Base-by-base conservation (phyloP, 1,139 yeast species). In the Magnusiomyces clavatus region DNA sequence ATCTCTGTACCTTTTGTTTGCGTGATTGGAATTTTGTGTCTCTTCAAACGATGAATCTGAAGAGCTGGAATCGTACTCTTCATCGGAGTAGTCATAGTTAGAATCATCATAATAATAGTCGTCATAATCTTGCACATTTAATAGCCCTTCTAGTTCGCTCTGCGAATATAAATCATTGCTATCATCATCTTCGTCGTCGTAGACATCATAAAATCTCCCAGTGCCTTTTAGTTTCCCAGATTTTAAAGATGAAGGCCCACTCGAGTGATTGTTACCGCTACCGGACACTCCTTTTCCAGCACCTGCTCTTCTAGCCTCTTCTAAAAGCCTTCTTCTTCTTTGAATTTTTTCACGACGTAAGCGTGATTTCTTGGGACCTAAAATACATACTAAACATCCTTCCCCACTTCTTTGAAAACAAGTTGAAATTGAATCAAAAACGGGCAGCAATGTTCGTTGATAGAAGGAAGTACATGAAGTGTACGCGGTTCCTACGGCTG, bases 401-500 rank as follows among this genome's bases (percentile, higher is more conserved):
- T 29, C 19, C 14, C 46, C 46, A 17, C 24, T 24, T 8, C 46
- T 37, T 14, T 35, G n/a, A 11, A 14, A 14, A 19, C 46, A 43
- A 37, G 51, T 19, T 16, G 24, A 29, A 13, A 55, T 39, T 12
- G 55, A 52, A 12, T 43, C 46, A 6, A 50, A 36, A 2, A 56
- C 49, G 3, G 64, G 65, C 43, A 52, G 54, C n/a, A 61, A 35
- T 48, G 57, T 58, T n/a, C 54, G 52, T 14, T 46, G 42, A 14
- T 57, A 52, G 38, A 59, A 48, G 8, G 52, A 47, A 16, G 53
- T 58, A 61, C 63, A 60, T 29, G 63, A 57, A 10, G 62, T 54
- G 47, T 59, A 60, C n/a, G 64, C 66, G 13, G 55, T 53, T 12
- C 66, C 64, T 6, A 62, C 62, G 0, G 64, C 65, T 6, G 64